Evolutionary conservation across 2,329 filamentous ascomycete species (phyloP).

Genomic region (Venturia effusa): DNA sequence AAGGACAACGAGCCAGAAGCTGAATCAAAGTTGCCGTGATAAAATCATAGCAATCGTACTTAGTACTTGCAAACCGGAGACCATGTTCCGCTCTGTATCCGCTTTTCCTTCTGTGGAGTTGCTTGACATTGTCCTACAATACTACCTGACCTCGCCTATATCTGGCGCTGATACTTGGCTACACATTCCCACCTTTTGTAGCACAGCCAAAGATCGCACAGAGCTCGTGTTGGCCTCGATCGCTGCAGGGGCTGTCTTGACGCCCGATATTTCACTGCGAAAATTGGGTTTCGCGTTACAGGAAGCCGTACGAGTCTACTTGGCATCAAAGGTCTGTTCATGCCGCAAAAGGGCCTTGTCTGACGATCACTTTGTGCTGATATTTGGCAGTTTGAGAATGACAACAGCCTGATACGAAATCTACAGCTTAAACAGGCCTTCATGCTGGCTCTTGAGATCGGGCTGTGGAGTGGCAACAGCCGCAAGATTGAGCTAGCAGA

Average conservation of each 20-base stretch:
- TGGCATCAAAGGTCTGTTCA: background rate
- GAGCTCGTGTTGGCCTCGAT: slow-evolving; percentile 51
- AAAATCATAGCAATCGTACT: slow-evolving; percentile 54
- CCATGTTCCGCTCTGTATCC: slow-evolving; percentile 42
- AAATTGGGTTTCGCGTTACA: slow-evolving; percentile 48
- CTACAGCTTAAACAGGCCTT: slow-evolving; percentile 42
- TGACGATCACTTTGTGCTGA: background rate
- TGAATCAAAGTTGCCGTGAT: slow-evolving; percentile 39
- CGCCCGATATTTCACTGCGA: slow-evolving; percentile 46
- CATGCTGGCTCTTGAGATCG: slow-evolving; percentile 40
- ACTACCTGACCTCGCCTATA: slow-evolving; percentile 46
- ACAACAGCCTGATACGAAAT: slow-evolving; percentile 40
- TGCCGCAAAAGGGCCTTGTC: background rate
- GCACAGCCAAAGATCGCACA: slow-evolving; percentile 41
- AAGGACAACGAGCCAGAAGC: slow-evolving; percentile 30
- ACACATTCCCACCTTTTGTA: slow-evolving; percentile 48
- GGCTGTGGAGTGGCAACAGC: slow-evolving; percentile 48
- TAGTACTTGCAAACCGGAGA: slow-evolving; percentile 42
- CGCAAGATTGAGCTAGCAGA: slow-evolving; percentile 50
- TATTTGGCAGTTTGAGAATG: slow-evolving; percentile 30
- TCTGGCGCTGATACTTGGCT: slow-evolving; percentile 50
- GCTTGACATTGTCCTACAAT: slow-evolving; percentile 50
- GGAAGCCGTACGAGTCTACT: slow-evolving; percentile 33
- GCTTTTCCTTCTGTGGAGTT: slow-evolving; percentile 53
- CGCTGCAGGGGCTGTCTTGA: slow-evolving; percentile 49